phyloP scores from a whole-genome alignment of 2,329 filamentous ascomycete species.

The Penicillium sp. region DNA sequence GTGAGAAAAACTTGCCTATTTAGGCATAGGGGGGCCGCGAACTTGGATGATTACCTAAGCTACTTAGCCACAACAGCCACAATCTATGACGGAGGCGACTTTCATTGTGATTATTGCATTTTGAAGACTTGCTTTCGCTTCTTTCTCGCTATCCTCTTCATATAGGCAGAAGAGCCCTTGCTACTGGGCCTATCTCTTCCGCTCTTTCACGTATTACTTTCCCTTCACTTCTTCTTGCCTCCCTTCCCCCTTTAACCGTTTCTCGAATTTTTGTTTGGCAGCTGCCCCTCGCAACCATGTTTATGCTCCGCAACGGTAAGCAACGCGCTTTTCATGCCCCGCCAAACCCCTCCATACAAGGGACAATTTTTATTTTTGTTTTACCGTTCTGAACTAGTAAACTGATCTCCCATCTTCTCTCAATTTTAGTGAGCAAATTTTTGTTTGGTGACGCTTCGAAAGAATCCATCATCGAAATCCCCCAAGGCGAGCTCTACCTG shows the following conservation, averaged over 20 bases:
- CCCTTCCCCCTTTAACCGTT: neutral
- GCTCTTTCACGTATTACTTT: conserved; percentile 2
- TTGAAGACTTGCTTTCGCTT: neutral
- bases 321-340: conserved; percentile 27
- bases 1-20: neutral
- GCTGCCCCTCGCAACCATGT: conserved; percentile 46
- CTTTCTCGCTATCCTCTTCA: neutral
- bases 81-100: conserved; percentile 20
- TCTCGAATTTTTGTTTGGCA: conserved; percentile 16
- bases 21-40: neutral
- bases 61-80: conserved; percentile 11
- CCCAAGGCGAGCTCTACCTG: conserved; percentile 94
- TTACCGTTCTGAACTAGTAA: neutral
- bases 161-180: conserved; percentile 2
- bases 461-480: conserved; percentile 89
- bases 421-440: conserved; percentile 73
- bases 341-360: conserved; percentile 26
- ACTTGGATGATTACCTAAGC: neutral
- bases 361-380: neutral
- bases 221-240: conserved; percentile 4
- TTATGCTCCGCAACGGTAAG: conserved; percentile 58
- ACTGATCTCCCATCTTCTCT: conserved; percentile 4
- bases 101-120: conserved; percentile 14
- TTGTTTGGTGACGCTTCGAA: conserved; percentile 87
- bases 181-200: neutral